Evolutionary conservation across 345 rosid species (phyloP).

Genomic region (Angophora floribunda): DNA sequence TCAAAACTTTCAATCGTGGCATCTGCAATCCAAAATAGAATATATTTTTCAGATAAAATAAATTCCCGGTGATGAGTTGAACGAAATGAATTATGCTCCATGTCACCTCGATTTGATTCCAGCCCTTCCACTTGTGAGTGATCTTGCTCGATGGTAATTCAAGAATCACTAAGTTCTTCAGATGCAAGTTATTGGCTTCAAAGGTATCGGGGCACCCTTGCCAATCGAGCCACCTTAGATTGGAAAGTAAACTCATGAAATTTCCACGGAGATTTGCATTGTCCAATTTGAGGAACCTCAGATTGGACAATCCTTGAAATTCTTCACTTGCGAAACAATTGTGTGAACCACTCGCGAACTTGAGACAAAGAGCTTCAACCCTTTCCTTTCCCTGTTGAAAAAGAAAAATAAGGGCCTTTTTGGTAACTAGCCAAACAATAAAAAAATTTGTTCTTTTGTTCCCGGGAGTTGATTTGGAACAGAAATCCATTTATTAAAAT

Average conservation of each 20-base stretch:
- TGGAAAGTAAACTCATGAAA: not conserved
- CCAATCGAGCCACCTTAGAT: not conserved
- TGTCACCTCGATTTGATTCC: not conserved
- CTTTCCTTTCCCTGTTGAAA: not conserved
- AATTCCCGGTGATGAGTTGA: not conserved
- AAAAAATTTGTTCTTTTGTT: no score
- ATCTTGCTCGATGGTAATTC: not conserved
- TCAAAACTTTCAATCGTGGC: not conserved
- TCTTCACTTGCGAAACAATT: not conserved
- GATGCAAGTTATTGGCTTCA: not conserved
- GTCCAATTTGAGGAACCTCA: not conserved
- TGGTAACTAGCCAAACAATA: no score
- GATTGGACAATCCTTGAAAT: not conserved
- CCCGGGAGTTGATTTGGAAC: no score
- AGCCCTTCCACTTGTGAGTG: not conserved
- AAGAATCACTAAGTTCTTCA: not conserved
- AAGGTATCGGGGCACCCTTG: not conserved
- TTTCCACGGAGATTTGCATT: not conserved
- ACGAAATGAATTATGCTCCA: not conserved
- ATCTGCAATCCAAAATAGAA: not conserved
- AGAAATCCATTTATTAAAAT: no score
- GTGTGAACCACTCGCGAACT: not conserved
- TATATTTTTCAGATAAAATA: not conserved
- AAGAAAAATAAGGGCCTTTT: not conserved
- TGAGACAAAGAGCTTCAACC: not conserved